These are phyloP conservation scores for Nitzschia palea DNA, from an alignment of 108 stramenopile genomes.

Conservation along the genomic window DNA sequence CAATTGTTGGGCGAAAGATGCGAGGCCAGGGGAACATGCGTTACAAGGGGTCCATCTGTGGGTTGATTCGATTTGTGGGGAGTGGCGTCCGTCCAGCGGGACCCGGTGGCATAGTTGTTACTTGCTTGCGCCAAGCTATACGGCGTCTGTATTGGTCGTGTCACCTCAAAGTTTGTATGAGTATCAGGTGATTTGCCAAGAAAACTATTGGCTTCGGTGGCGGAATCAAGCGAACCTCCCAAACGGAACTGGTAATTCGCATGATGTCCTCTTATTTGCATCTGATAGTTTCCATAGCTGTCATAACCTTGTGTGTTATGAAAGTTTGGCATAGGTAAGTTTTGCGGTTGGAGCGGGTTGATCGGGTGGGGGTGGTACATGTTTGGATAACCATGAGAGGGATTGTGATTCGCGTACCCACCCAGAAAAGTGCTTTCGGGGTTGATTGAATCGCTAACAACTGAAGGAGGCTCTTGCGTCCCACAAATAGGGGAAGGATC, in stretches of 20 bases:
- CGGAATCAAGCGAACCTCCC: background rate
- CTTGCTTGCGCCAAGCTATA: too few relatives aligned
- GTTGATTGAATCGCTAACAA: background rate
- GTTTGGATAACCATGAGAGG: too few relatives aligned
- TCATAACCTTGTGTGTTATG: background rate
- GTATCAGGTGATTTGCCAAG: too few relatives aligned
- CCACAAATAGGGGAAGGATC: constrained; percentile 12
- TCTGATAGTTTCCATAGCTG: background rate
- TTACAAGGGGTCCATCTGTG: constrained; percentile 1
- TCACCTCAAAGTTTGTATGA: too few relatives aligned
- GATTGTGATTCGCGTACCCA: too few relatives aligned
- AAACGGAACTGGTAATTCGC: background rate
- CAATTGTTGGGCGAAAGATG: constrained; percentile 4
- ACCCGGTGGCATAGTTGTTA: too few relatives aligned
- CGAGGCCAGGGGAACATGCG: background rate
- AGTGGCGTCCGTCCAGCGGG: too few relatives aligned
- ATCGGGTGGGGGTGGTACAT: background rate
- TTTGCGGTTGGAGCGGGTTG: background rate
- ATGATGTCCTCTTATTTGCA: background rate
- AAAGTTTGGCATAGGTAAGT: background rate
- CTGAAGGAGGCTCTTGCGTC: background rate
- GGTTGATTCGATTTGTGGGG: too few relatives aligned
- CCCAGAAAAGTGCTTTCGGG: too few relatives aligned
- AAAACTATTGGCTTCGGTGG: too few relatives aligned
- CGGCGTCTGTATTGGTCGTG: too few relatives aligned